Evolutionary conservation across 1,139 yeast genomes (phyloP), one percentile per base, ranked within the genome.

Genomic region (Taiozyma sp.): DNA sequence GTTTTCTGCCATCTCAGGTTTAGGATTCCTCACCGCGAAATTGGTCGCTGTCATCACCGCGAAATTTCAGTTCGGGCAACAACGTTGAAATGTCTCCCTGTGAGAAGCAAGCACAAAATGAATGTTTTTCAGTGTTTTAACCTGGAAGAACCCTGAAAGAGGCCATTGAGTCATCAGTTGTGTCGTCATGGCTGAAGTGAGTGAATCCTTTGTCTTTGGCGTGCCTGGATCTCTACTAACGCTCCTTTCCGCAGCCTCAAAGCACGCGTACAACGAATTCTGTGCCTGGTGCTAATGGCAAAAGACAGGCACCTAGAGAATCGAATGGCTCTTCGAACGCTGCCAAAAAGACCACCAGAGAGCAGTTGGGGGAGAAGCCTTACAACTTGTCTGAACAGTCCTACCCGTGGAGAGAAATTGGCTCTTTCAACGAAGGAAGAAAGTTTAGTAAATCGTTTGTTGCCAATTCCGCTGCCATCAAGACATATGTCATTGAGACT

Each of bases 401-500:
- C 54, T 67, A 65, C 56, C 72, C 80, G 8, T 76, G 81, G 81
- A 62, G 61, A 51, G 60, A 61, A 23, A 71, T 77, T 50, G 80
- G 78, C 43, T 68, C 70, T 22, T 77, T 70, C 52, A 63, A 62
- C 47, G 61, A 68, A n/a, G 60, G 66, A 14, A 66, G 64, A 40
- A 61, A 54, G 40, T 59, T 59, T 45, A 58, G 57, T 54, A 48
- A 51, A 39, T 49, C 59, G 22, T 53, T 62, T 42, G 46, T 65
- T 6, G 57, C 61, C 4, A 66, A 68, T 43, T 60, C 74, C 4
- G 58, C 60, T 16, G 59, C 65, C 10, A 62, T 85, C 42, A 83
- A 81, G 62, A 70, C 77, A n/a, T 87, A 84, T 57, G 80, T 87
- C 39, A 64, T 75, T 50, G 92, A 87, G 66, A 85, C 79, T 53